Conservation (phyloP, 306 rosid species). For the Delonix regia region DNA sequence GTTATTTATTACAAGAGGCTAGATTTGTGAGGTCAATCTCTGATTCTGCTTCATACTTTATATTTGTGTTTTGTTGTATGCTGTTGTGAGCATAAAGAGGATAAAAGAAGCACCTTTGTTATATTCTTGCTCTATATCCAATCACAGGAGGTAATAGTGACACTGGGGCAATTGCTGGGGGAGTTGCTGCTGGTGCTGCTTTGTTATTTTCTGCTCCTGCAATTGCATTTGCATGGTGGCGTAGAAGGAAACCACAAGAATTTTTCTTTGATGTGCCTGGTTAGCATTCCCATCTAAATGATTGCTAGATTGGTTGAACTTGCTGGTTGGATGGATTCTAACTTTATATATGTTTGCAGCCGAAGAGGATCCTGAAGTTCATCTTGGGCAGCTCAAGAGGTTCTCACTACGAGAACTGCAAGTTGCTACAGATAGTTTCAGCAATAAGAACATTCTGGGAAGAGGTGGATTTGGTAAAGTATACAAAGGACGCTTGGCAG, state of each 20-base stretch:
- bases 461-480: conserved; percentile 87
- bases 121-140: neutral
- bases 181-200: conserved; percentile 72
- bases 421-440: conserved; percentile 77
- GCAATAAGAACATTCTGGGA: conserved; percentile 82
- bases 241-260: conserved; percentile 74
- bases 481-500: conserved; percentile 78
- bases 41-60: conserved; percentile 12
- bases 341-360: conserved; percentile 48
- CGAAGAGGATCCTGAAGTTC: conserved; percentile 90
- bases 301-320: neutral
- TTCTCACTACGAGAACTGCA: conserved; percentile 77
- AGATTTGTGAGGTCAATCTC: conserved; percentile 6
- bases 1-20: neutral
- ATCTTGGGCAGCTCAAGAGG: conserved; percentile 80
- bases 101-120: neutral
- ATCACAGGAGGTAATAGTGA: conserved; percentile 68
- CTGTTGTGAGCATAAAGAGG: conserved; percentile 4
- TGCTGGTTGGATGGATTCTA: conserved; percentile 12
- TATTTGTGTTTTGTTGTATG: neutral
- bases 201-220: conserved; percentile 83
- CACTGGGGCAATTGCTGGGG: conserved; percentile 76
- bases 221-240: conserved; percentile 86
- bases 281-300: conserved; percentile 34
- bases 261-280: conserved; percentile 83